Evolutionary conservation across 2,329 filamentous ascomycete species (phyloP).

Genomic region (Escovopsis weberi): DNA sequence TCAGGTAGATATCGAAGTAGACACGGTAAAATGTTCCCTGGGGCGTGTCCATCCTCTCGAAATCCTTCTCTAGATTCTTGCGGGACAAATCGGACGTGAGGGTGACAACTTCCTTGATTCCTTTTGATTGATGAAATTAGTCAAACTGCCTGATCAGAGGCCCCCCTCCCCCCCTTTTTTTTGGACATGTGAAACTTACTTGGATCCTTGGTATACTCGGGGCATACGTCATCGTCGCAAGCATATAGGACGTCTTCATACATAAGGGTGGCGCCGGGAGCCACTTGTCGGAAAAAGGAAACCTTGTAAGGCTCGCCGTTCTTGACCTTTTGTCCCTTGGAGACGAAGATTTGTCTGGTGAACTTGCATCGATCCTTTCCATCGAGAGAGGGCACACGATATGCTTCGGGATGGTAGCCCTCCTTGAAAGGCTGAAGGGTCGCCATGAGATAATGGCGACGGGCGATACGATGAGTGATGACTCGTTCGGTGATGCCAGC

Average conservation of each 20-base stretch:
- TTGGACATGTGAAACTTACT: conserved; percentile 49
- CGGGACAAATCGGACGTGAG: conserved; percentile 91
- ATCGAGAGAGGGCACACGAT: conserved; percentile 89
- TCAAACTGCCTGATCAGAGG: neutral
- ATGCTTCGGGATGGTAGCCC: conserved; percentile 94
- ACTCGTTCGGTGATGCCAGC: conserved; percentile 95
- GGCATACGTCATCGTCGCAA: conserved; percentile 94
- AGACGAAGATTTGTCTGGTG: conserved; percentile 94
- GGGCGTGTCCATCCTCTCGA: conserved; percentile 97
- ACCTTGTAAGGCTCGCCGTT: conserved; percentile 98
- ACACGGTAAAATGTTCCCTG: conserved; percentile 91
- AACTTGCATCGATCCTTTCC: conserved; percentile 98
- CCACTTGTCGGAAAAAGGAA: conserved; percentile 95
- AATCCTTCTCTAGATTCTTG: conserved; percentile 98
- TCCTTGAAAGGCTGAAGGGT: conserved; percentile 98
- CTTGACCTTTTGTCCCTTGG: conserved; percentile 97
- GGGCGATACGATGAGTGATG: conserved; percentile 89
- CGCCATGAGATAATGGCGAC: conserved; percentile 97
- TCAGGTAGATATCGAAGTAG: conserved; percentile 72
- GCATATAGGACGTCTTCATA: conserved; percentile 98
- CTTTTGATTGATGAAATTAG: conserved; percentile 29
- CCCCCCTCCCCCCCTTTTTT: too few relatives aligned
- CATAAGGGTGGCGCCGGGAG: conserved; percentile 93
- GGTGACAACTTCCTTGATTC: conserved; percentile 97
- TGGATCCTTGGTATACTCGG: conserved; percentile 97